phyloP scores from a whole-genome alignment of 2,329 filamentous ascomycete species.

The Colletotrichum simmondsii region DNA sequence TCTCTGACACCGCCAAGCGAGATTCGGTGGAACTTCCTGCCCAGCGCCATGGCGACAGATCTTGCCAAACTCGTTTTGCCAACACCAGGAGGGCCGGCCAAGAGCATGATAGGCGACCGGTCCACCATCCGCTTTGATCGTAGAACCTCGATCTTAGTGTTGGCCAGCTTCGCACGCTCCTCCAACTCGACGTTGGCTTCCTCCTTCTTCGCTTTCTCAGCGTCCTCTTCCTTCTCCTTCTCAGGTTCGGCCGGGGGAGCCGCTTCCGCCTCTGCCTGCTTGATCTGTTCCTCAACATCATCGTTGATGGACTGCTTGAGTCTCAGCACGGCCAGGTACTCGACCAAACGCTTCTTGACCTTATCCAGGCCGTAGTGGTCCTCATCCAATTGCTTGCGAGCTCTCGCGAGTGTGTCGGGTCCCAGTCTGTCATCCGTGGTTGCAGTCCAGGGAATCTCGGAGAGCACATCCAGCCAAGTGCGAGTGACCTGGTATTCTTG shows the following conservation, averaged over 20 bases:
- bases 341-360: conserved; percentile 95
- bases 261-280: conserved; percentile 69
- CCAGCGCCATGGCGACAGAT: conserved; percentile 90
- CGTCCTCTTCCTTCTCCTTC: conserved; percentile 38
- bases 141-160: conserved; percentile 78
- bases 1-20: conserved; percentile 95
- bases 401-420: conserved; percentile 79
- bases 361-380: conserved; percentile 97
- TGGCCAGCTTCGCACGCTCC: conserved; percentile 50
- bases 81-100: conserved; percentile 92
- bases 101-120: conserved; percentile 93
- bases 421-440: conserved; percentile 88
- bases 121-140: conserved; percentile 88
- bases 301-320: conserved; percentile 93
- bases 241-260: conserved; percentile 39
- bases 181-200: conserved; percentile 37
- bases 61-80: conserved; percentile 96
- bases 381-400: conserved; percentile 90
- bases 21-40: conserved; percentile 96
- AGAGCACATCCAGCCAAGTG: conserved; percentile 92
- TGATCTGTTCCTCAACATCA: conserved; percentile 83
- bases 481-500: conserved; percentile 95
- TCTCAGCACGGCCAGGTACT: conserved; percentile 95
- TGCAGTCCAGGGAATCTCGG: conserved; percentile 92
- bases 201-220: conserved; percentile 46